These are phyloP conservation scores for Samsoniella hepiali DNA, from an alignment of 2,329 filamentous ascomycete genomes.

Conservation along the genomic window DNA sequence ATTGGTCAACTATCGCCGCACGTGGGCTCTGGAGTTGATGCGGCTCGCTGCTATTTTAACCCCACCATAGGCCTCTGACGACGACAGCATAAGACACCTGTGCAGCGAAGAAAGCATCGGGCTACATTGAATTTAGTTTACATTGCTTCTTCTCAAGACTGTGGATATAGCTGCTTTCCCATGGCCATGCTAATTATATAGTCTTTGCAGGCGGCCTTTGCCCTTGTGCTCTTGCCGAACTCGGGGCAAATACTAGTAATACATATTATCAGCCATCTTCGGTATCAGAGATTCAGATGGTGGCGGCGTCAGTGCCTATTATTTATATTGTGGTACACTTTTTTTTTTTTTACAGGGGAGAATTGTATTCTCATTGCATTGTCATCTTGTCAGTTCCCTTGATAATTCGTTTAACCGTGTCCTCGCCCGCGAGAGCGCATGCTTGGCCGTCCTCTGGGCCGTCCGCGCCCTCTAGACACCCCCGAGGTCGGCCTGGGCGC, in stretches of 20 bases:
- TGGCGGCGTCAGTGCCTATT: not conserved
- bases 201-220: too few relatives aligned
- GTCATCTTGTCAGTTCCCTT: too few relatives aligned
- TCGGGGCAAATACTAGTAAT: not conserved
- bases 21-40: not conserved
- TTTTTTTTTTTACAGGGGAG: too few relatives aligned
- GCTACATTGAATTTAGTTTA: not conserved
- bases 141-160: not conserved
- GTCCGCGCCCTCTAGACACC: conserved; percentile 22
- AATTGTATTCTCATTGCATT: not conserved
- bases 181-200: not conserved
- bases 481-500: not conserved
- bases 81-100: not conserved
- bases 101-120: too few relatives aligned
- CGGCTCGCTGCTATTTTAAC: not conserved
- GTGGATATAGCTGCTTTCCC: not conserved
- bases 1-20: conserved; percentile 1
- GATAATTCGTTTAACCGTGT: not conserved
- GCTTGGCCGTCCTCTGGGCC: conserved; percentile 24
- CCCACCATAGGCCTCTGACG: not conserved
- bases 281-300: not conserved
- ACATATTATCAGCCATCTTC: not conserved
- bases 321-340: not conserved
- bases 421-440: conserved; percentile 13
- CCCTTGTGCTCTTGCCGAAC: not conserved